These are phyloP conservation scores for Botryotinia narcissicola DNA, from an alignment of 2,329 filamentous ascomycete genomes.

Conservation along the genomic window DNA sequence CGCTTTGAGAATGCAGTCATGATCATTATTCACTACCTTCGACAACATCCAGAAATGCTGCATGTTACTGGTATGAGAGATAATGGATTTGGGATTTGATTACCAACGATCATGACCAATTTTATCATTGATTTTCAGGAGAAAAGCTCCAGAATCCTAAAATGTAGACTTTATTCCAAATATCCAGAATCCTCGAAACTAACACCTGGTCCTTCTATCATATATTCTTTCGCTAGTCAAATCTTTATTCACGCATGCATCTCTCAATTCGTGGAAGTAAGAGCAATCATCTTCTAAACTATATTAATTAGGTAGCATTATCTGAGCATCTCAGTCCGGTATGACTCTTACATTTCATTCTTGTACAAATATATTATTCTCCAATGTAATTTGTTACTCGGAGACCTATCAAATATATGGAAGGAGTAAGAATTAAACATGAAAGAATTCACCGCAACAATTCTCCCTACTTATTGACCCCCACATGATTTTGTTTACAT, in stretches of 20 bases:
- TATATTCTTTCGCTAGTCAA: background rate
- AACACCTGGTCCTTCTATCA: no score
- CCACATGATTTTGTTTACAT: background rate
- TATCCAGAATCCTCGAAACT: background rate
- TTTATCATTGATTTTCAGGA: background rate
- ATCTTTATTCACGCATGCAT: background rate
- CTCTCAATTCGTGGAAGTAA: background rate
- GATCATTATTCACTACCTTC: background rate
- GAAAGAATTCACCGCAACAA: conserved; percentile 2
- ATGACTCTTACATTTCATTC: background rate
- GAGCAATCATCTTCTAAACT: background rate
- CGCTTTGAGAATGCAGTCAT: conserved; percentile 17
- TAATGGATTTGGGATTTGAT: background rate
- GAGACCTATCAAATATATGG: background rate
- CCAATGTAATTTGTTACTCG: background rate
- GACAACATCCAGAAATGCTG: background rate
- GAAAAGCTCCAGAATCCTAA: background rate
- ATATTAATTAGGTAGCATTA: background rate
- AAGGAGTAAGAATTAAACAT: background rate
- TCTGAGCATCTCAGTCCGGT: background rate
- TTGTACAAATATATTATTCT: background rate
- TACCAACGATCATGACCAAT: background rate
- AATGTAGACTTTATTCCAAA: background rate
- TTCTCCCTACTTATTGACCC: background rate
- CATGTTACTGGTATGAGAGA: background rate